Percentiles rank a stretch among this genome's conserved stretches.
Evolutionary conservation across 2,329 filamentous ascomycete genomes (phyloP).

Genomic region (Bisporella sp.): DNA sequence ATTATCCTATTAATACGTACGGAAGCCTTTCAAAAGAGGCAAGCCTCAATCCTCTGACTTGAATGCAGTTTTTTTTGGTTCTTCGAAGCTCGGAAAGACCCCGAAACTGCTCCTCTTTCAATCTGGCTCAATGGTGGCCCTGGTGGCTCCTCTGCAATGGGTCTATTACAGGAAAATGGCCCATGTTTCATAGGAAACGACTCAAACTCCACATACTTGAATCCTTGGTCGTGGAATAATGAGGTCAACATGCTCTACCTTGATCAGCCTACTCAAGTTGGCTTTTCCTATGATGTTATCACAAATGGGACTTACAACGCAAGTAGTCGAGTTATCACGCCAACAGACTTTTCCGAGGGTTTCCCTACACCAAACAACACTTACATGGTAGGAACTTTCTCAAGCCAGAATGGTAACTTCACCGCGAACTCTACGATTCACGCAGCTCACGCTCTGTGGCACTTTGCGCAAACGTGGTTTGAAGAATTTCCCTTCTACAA

Average conservation of each 20-base stretch:
- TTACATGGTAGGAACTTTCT: not conserved
- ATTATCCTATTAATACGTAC: not conserved
- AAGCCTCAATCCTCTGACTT: not conserved
- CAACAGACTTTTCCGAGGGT: not conserved
- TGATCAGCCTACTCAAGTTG: constrained; percentile 30
- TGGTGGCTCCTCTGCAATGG: constrained; percentile 5
- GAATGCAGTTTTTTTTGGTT: constrained; percentile 8
- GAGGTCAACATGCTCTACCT: constrained; percentile 32
- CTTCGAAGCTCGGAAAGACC: constrained; percentile 7
- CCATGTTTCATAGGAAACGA: not conserved
- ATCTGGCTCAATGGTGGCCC: constrained; percentile 8
- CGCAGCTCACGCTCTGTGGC: constrained; percentile 43
- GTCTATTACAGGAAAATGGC: not conserved
- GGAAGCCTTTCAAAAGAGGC: not conserved
- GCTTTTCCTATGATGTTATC: constrained; percentile 31
- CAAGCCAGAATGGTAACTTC: not conserved
- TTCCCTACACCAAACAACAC: not conserved
- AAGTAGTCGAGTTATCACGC: not conserved
- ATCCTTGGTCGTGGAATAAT: constrained; percentile 30
- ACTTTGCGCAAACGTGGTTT: constrained; percentile 50
- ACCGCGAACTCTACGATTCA: constrained; percentile 35
- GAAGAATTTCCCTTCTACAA: constrained; percentile 54
- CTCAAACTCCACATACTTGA: constrained; percentile 24
- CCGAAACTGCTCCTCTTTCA: constrained; percentile 3
- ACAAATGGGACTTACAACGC: not conserved